phyloP scores from a whole-genome alignment of 2,329 filamentous ascomycete genomes.

The Penicillium nordicum region DNA sequence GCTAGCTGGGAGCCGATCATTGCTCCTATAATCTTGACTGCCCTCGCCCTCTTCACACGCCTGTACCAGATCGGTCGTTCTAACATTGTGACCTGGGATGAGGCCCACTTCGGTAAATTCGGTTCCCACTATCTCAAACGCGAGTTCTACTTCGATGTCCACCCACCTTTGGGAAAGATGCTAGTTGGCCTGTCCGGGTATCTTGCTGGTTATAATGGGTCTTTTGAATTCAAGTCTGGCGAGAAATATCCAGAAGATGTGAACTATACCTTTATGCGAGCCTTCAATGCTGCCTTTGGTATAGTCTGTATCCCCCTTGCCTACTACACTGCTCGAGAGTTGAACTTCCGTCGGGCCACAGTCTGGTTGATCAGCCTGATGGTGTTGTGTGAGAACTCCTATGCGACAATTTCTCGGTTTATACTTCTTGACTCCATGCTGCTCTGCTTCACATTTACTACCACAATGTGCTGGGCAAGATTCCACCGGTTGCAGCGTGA shows the following conservation, averaged over 20 bases:
- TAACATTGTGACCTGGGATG: constrained; percentile 71
- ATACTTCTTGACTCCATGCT: constrained; percentile 99
- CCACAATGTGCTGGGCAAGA: constrained; percentile 93
- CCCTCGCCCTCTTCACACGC: constrained; percentile 62
- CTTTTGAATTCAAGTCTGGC: constrained; percentile 98
- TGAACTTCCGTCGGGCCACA: constrained; percentile 79
- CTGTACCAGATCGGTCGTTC: constrained; percentile 67
- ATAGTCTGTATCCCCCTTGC: constrained; percentile 89
- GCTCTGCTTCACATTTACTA: constrained; percentile 96
- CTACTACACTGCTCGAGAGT: constrained; percentile 89
- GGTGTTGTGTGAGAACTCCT: constrained; percentile 98
- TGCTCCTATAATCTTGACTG: constrained; percentile 62
- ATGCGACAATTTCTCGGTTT: constrained; percentile 97
- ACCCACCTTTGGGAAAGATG: constrained; percentile 97
- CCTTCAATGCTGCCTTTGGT: constrained; percentile 95
- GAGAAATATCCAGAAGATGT: constrained; percentile 91
- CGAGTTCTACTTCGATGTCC: constrained; percentile 98
- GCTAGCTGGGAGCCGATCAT: constrained; percentile 61
- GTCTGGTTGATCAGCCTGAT: constrained; percentile 95
- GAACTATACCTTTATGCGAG: constrained; percentile 97
- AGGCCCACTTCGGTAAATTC: constrained; percentile 76
- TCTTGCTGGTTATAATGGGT: constrained; percentile 95
- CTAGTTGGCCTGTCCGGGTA: constrained; percentile 94
- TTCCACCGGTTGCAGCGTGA: constrained; percentile 85
- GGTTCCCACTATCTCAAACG: constrained; percentile 98